These are phyloP conservation scores for Edaphochlamys debaryana DNA, from an alignment of 139 green algal genomes.

Conservation along the genomic window DNA sequence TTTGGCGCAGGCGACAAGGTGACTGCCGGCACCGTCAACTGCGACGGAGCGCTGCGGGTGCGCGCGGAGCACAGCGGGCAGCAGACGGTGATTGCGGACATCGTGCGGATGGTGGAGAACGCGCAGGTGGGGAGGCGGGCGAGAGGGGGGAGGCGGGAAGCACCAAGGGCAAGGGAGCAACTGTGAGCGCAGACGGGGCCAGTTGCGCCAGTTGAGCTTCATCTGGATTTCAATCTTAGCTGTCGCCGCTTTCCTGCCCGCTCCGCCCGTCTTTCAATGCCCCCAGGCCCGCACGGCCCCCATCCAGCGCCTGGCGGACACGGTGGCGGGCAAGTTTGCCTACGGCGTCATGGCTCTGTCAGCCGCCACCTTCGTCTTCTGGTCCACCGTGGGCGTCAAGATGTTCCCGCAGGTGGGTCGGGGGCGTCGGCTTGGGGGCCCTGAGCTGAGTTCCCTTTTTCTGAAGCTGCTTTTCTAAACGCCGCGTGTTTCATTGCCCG, in stretches of 20 bases:
- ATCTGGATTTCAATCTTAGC: too few species aligned
- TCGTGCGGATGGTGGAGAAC: conserved; percentile 84
- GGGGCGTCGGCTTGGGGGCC: not conserved
- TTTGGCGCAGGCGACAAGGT: conserved; percentile 81
- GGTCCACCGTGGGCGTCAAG: conserved; percentile 65
- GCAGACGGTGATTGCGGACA: conserved; percentile 86
- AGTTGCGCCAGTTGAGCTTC: too few species aligned
- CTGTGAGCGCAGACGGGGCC: not conserved
- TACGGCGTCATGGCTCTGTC: conserved; percentile 84
- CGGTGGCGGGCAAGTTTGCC: conserved; percentile 80
- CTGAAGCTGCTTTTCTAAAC: too few species aligned
- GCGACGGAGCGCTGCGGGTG: conserved; percentile 79
- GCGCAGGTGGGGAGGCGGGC: conserved; percentile 56
- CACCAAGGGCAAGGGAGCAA: too few species aligned
- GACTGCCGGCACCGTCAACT: conserved; percentile 88
- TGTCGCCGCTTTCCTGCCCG: too few species aligned
- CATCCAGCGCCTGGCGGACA: conserved; percentile 89
- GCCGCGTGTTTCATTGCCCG: too few species aligned
- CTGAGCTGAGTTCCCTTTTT: too few species aligned
- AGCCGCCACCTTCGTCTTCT: conserved; percentile 85
- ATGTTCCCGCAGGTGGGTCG: conserved; percentile 75
- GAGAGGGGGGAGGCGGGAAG: not conserved
- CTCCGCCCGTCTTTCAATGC: too few species aligned
- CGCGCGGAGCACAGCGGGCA: conserved; percentile 71
- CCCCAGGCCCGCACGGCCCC: conserved; percentile 77